phyloP scores from a whole-genome alignment of 2,329 filamentous ascomycete genomes.

The Xylariaceae sp. region DNA sequence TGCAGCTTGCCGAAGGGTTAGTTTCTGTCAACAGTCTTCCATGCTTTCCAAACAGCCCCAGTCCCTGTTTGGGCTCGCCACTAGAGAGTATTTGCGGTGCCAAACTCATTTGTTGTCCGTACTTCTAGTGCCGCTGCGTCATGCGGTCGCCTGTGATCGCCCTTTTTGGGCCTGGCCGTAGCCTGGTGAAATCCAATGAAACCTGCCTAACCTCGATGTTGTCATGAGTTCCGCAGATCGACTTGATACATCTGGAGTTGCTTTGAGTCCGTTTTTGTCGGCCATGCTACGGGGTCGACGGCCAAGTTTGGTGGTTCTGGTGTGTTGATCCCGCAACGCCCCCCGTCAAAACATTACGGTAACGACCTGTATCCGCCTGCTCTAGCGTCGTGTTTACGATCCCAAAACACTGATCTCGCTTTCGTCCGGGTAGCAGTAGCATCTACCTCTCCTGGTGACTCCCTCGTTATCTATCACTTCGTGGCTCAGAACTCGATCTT shows the following conservation, averaged over 20 bases:
- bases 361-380: conserved; percentile 15
- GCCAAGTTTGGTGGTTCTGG: conserved; percentile 24
- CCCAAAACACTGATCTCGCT: conserved; percentile 21
- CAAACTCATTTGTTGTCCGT: conserved; percentile 39
- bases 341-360: conserved; percentile 19
- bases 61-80: conserved; percentile 38
- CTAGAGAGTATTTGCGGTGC: conserved; percentile 38
- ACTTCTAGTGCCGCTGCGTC: conserved; percentile 36
- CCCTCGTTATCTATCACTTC: conserved; percentile 38
- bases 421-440: conserved; percentile 17
- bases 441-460: conserved; percentile 16
- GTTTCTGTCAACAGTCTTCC: conserved; percentile 37
- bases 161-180: conserved; percentile 34
- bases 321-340: conserved; percentile 23
- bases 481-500: conserved; percentile 38
- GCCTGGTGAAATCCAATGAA: conserved; percentile 38
- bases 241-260: conserved; percentile 27
- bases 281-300: conserved; percentile 29
- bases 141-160: conserved; percentile 38
- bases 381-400: conserved; percentile 12
- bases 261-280: conserved; percentile 25
- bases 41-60: conserved; percentile 37
- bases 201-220: conserved; percentile 36
- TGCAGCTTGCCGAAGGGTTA: conserved; percentile 43
- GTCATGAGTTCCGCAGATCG: conserved; percentile 25